A percentile compares a stretch with the other conserved stretches of the same genome.
phyloP scores from a whole-genome alignment of 129 eudicot species.

The Gnaphalium uliginosum region DNA sequence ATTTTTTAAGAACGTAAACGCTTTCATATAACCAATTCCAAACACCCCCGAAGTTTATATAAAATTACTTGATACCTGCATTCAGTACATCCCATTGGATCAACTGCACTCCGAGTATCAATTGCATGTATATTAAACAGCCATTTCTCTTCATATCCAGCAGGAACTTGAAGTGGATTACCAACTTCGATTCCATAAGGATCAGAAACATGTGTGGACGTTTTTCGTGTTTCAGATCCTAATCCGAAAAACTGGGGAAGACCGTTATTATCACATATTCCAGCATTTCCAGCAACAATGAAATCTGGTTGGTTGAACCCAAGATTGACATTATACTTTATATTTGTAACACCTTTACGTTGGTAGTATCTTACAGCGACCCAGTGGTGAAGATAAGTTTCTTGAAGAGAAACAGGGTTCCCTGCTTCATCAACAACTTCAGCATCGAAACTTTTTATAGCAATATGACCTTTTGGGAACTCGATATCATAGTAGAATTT shows the following conservation, averaged over 20 bases:
- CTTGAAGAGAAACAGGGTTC: constrained; percentile 56
- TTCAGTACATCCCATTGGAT: constrained; percentile 61
- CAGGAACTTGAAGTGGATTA: constrained; percentile 48
- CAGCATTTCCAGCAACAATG: constrained; percentile 43
- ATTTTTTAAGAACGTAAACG: too few relatives aligned
- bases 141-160: constrained; percentile 71
- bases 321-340: constrained; percentile 9
- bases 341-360: constrained; percentile 33
- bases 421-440: constrained; percentile 79
- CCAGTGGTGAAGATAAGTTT: constrained; percentile 75
- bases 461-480: constrained; percentile 67
- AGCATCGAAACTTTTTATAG: constrained; percentile 58
- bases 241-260: constrained; percentile 63
- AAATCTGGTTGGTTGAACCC: constrained; percentile 41
- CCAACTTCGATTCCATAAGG: constrained; percentile 83
- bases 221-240: constrained; percentile 71
- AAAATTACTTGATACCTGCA: constrained; percentile 32
- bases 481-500: constrained; percentile 51
- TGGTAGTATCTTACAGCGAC: constrained; percentile 46
- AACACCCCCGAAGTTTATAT: too few relatives aligned
- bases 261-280: constrained; percentile 48
- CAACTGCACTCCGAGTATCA: constrained; percentile 54
- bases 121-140: constrained; percentile 62
- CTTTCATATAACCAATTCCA: background rate
- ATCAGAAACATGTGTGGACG: constrained; percentile 61